Conservation (phyloP, 148 eudicot genomes). For the Mesembryanthemum crystallinum region DNA sequence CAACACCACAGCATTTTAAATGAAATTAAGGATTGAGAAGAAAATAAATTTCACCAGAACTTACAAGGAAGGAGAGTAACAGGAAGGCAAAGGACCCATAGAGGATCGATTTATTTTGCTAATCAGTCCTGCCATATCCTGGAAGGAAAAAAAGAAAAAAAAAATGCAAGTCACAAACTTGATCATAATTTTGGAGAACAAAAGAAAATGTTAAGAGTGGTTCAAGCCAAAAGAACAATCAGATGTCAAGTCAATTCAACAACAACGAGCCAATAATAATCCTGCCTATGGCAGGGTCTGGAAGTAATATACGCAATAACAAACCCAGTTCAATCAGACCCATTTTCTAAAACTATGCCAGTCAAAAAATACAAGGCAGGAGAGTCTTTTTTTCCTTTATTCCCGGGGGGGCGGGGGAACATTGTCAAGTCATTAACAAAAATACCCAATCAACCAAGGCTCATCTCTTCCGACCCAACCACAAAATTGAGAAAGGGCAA, state of each 20-base stretch:
- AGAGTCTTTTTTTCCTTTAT: too few species aligned
- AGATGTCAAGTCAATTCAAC: background rate
- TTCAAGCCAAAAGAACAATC: background rate
- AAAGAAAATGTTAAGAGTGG: background rate
- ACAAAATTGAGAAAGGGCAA: background rate
- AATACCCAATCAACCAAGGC: background rate
- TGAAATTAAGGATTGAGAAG: background rate
- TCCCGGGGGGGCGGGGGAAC: background rate
- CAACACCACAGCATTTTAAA: too few species aligned
- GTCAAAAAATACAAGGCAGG: too few species aligned
- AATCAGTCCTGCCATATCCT: slow-evolving; percentile 99
- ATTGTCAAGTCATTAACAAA: background rate
- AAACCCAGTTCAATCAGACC: background rate
- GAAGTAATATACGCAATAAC: background rate
- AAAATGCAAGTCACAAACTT: slow-evolving; percentile 4
- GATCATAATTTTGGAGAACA: background rate
- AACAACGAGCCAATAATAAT: background rate
- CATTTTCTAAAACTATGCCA: too few species aligned
- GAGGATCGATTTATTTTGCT: slow-evolving; percentile 95
- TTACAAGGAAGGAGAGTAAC: slow-evolving; percentile 95
- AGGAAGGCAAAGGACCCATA: slow-evolving; percentile 94
- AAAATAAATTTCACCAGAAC: slow-evolving; percentile 22
- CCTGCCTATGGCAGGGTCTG: background rate
- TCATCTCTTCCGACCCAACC: background rate
- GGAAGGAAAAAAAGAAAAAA: slow-evolving; percentile 27